Percentiles rank a stretch among this genome's conserved stretches.
Conservation (phyloP, 768 basidiomycete genomes). For the Boletus subcaerulescens region DNA sequence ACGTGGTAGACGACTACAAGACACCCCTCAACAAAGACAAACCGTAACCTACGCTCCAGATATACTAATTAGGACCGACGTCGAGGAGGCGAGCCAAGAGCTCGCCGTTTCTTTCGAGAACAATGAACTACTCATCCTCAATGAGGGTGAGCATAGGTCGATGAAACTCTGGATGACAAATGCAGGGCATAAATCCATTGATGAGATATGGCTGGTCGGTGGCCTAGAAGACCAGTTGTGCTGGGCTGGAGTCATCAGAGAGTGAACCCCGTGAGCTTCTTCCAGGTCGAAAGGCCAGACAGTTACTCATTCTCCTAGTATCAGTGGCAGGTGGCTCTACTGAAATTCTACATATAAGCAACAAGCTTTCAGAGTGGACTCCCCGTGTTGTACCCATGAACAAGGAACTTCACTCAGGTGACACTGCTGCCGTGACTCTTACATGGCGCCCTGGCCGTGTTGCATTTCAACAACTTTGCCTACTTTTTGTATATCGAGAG, state of each 20-base stretch:
- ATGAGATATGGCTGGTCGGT: slow-evolving; percentile 69
- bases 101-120: slow-evolving; percentile 57
- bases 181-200: slow-evolving; percentile 54
- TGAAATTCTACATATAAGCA: slow-evolving; percentile 46
- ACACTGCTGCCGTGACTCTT: slow-evolving; percentile 49
- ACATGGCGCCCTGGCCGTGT: slow-evolving; percentile 48
- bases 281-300: not conserved
- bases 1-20: slow-evolving; percentile 75
- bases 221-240: slow-evolving; percentile 64
- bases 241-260: slow-evolving; percentile 37
- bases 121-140: slow-evolving; percentile 48
- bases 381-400: slow-evolving; percentile 48
- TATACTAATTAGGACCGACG: slow-evolving; percentile 52
- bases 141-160: slow-evolving; percentile 65
- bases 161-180: slow-evolving; percentile 64
- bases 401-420: slow-evolving; percentile 43
- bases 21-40: slow-evolving; percentile 68
- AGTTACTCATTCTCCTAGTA: slow-evolving; percentile 14
- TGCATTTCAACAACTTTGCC: slow-evolving; percentile 50
- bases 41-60: slow-evolving; percentile 72
- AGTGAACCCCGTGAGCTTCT: slow-evolving; percentile 17
- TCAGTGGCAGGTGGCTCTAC: slow-evolving; percentile 13
- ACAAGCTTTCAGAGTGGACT: slow-evolving; percentile 47
- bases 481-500: slow-evolving; percentile 69
- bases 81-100: slow-evolving; percentile 64